Evolutionary conservation across 2,329 filamentous ascomycete genomes (phyloP).

Genomic region (Trichoderma cornu-damae): DNA sequence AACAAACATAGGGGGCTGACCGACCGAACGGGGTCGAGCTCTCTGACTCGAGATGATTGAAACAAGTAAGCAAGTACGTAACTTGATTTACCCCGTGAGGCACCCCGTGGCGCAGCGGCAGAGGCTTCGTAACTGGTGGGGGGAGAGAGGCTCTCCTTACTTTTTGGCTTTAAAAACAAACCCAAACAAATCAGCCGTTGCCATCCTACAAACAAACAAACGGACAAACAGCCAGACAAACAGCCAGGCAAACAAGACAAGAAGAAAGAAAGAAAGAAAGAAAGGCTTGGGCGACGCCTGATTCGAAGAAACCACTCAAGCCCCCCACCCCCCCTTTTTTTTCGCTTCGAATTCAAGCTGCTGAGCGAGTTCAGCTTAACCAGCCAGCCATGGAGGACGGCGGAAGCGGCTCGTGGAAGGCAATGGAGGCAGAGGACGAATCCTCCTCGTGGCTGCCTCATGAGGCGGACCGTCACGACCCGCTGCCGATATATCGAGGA

Average conservation of each 20-base stretch:
- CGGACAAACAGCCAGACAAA: too few relatives aligned
- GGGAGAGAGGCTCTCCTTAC: too few relatives aligned
- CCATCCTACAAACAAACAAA: too few relatives aligned
- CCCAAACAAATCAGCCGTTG: too few relatives aligned
- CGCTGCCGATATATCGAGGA: not conserved
- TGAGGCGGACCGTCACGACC: not conserved
- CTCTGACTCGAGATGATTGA: not conserved
- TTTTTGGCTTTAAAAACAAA: too few relatives aligned
- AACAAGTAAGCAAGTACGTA: too few relatives aligned
- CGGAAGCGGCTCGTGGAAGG: not conserved
- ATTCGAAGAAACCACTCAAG: not conserved
- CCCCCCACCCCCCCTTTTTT: too few relatives aligned
- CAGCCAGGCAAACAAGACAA: not conserved
- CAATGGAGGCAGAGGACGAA: not conserved
- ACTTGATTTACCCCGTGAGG: not conserved
- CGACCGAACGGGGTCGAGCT: not conserved
- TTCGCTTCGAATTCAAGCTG: not conserved
- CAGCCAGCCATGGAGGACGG: not conserved
- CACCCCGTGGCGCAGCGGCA: constrained; percentile 5
- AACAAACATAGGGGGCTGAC: not conserved
- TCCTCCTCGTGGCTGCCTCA: not conserved
- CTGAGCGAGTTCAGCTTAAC: not conserved
- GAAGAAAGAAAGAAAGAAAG: too few relatives aligned
- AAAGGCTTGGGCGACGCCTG: not conserved
- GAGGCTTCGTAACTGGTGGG: not conserved